Evolutionary conservation across 306 rosid species (phyloP).

Genomic region (Lagenaria siceraria): DNA sequence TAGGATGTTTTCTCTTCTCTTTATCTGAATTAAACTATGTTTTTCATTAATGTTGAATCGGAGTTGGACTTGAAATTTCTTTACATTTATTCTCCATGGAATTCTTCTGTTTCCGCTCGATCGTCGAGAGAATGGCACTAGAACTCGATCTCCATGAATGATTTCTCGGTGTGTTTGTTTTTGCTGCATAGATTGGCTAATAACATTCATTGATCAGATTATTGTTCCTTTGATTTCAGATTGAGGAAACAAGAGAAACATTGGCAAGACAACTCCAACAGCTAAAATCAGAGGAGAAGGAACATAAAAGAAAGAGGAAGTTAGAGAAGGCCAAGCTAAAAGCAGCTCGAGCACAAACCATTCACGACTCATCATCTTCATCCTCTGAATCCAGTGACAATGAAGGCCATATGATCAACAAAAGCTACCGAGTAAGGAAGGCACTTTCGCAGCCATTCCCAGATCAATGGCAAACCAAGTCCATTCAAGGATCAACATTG

Average conservation of each 20-base stretch:
- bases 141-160: background rate
- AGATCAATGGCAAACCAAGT: background rate
- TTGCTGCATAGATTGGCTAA: background rate
- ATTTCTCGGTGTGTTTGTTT: background rate
- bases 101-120: background rate
- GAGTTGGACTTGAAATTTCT: background rate
- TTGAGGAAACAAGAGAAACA: constrained; percentile 42
- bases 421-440: constrained; percentile 17
- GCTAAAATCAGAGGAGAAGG: constrained; percentile 43
- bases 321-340: constrained; percentile 42
- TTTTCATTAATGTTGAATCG: background rate
- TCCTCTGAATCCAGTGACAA: constrained; percentile 68
- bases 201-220: background rate
- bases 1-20: background rate
- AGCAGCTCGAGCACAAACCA: constrained; percentile 24
- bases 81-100: background rate
- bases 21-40: background rate
- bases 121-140: background rate
- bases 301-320: constrained; percentile 43
- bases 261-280: constrained; percentile 37
- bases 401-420: constrained; percentile 36
- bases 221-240: background rate
- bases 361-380: constrained; percentile 34
- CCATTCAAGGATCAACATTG: constrained; percentile 3
- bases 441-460: constrained; percentile 13